phyloP scores from a whole-genome alignment of 1,284 basidiomycete species.

The Amylostereum areolatum region DNA sequence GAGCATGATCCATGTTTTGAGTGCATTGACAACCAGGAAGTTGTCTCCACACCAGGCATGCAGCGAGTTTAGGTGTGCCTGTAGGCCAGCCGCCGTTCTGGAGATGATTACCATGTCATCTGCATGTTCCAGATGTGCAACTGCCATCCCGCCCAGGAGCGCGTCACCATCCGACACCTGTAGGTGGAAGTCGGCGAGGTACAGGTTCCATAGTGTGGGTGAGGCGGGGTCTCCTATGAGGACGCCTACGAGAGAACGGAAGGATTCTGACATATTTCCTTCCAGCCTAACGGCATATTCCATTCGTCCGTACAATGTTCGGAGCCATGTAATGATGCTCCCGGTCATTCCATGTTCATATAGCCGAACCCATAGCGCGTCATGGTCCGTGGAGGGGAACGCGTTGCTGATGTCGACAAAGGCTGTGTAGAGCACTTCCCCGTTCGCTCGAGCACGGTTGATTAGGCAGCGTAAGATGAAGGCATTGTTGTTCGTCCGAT shows the following conservation, averaged over 20 bases:
- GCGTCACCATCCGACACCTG: conserved; percentile 14
- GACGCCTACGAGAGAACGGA: conserved; percentile 19
- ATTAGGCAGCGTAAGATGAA: conserved; percentile 22
- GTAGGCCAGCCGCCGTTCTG: conserved; percentile 15
- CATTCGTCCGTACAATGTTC: conserved; percentile 19
- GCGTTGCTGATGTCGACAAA: conserved; percentile 27
- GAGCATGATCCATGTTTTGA: conserved; percentile 17
- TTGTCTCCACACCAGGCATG: conserved; percentile 15
- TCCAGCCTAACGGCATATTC: conserved; percentile 19
- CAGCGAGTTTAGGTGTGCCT: conserved; percentile 18
- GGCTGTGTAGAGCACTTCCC: conserved; percentile 18
- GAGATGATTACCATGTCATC: conserved; percentile 27
- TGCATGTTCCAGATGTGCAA: conserved; percentile 20
- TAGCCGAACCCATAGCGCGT: conserved; percentile 25
- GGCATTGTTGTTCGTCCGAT: conserved; percentile 19
- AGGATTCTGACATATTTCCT: conserved; percentile 18
- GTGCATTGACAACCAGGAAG: conserved; percentile 20
- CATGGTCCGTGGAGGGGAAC: conserved; percentile 26
- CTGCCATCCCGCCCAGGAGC: conserved; percentile 9
- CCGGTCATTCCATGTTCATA: conserved; percentile 16
- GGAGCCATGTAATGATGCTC: conserved; percentile 26
- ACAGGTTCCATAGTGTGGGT: conserved; percentile 26
- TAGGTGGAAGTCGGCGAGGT: conserved; percentile 19
- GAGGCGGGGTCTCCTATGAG: conserved; percentile 27
- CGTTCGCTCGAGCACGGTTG: conserved; percentile 15